Percentiles rank a stretch among this genome's conserved stretches.
Conservation (phyloP, 306 rosid species). For the Acacia acuminata region DNA sequence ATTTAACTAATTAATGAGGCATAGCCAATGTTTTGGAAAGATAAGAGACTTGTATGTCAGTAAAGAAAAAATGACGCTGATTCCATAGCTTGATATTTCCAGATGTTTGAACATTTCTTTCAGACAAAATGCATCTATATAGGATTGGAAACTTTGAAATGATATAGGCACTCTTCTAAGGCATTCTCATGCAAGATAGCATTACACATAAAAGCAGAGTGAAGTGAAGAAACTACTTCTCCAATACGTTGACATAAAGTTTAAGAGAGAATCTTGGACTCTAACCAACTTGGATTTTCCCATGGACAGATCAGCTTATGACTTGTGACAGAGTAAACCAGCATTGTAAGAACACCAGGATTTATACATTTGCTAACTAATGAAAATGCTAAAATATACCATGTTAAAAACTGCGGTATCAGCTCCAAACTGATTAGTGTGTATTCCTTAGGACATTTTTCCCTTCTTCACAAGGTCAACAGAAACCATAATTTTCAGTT, state of each 20-base stretch:
- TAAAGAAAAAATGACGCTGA: conserved; percentile 1
- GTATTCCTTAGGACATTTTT: neutral
- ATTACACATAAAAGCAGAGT: neutral
- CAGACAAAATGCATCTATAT: conserved; percentile 7
- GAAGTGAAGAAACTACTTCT: neutral
- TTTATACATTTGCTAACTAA: neutral
- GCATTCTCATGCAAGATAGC: conserved; percentile 1
- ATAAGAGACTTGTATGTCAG: conserved; percentile 7
- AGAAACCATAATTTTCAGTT: conserved; percentile 7
- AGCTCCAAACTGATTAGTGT: neutral
- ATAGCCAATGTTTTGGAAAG: conserved; percentile 25
- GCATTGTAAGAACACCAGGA: neutral
- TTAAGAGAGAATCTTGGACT: neutral
- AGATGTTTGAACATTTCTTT: neutral
- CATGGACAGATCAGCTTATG: conserved; percentile 1
- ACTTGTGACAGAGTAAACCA: neutral
- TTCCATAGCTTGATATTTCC: conserved; percentile 4
- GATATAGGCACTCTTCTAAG: neutral
- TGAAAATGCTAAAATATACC: neutral
- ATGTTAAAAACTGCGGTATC: neutral
- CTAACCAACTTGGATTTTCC: conserved; percentile 21
- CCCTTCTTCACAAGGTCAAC: neutral
- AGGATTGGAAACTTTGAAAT: conserved; percentile 3
- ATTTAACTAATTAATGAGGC: conserved; percentile 16
- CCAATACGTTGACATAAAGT: neutral